Conservation (phyloP, 306 rosid species). For the Sindora glabra region DNA sequence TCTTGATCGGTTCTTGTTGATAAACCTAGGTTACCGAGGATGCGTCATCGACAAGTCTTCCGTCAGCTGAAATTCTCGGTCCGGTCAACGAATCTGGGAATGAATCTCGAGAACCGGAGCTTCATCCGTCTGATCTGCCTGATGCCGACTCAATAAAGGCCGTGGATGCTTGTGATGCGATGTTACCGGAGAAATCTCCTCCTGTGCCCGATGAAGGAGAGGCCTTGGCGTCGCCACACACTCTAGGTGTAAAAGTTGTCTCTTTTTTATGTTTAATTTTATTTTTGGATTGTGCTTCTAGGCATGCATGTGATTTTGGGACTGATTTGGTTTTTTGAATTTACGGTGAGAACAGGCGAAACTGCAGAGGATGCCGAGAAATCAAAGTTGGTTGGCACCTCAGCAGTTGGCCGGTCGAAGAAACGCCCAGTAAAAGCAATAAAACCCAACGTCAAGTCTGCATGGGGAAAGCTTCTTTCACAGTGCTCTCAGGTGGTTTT, state of each 20-base stretch:
- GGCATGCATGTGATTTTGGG: conserved; percentile 22
- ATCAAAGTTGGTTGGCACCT: conserved; percentile 25
- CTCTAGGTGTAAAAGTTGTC: conserved; percentile 32
- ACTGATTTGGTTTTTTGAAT: conserved; percentile 17
- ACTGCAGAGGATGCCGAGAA: conserved; percentile 38
- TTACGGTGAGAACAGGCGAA: conserved; percentile 35
- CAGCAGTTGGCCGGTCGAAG: conserved; percentile 33
- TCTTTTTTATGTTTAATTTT: not conserved
- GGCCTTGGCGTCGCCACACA: conserved; percentile 49
- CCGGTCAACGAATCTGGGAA: conserved; percentile 64
- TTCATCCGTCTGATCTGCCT: conserved; percentile 66
- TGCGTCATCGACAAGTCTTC: conserved; percentile 42
- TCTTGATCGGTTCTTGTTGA: conserved; percentile 17
- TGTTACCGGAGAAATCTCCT: conserved; percentile 34
- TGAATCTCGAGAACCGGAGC: conserved; percentile 43
- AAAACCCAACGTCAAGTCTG: conserved; percentile 31
- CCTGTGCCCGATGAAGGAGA: conserved; percentile 37
- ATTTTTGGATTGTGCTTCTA: not conserved
- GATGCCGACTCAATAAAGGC: conserved; percentile 45
- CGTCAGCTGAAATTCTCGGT: conserved; percentile 37
- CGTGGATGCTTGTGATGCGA: conserved; percentile 38
- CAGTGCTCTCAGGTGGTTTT: conserved; percentile 79
- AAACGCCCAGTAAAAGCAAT: conserved; percentile 40
- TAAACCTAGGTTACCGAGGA: conserved; percentile 61
- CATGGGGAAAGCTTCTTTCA: conserved; percentile 91